Evolutionary conservation across 1,284 basidiomycete genomes (phyloP).

Genomic region (Entoloma clypeatum): DNA sequence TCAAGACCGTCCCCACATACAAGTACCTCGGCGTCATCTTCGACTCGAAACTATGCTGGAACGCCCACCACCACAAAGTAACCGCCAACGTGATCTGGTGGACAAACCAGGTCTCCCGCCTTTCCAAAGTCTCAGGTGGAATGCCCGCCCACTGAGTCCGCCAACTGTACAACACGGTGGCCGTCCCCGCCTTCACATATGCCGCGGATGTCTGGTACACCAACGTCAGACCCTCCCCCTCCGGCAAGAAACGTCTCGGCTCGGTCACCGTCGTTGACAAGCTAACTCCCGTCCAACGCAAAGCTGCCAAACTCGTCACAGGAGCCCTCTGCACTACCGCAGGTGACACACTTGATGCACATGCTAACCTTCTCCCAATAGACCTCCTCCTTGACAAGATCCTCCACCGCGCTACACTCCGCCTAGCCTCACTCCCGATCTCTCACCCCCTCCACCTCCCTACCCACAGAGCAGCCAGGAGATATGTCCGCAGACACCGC

Average conservation of each 20-base stretch:
- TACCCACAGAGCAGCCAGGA: constrained; percentile 11
- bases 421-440: constrained; percentile 3
- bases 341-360: background rate
- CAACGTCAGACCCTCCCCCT: constrained; percentile 12
- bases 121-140: background rate
- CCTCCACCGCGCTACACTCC: background rate
- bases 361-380: constrained; percentile 3
- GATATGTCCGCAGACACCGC: background rate
- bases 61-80: constrained; percentile 4
- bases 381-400: constrained; percentile 4
- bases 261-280: constrained; percentile 6
- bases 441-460: constrained; percentile 4
- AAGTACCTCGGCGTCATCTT: constrained; percentile 27
- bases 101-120: constrained; percentile 2
- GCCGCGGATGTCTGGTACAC: constrained; percentile 3
- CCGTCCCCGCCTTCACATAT: constrained; percentile 21
- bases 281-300: constrained; percentile 2
- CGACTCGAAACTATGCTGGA: constrained; percentile 27
- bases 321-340: constrained; percentile 10
- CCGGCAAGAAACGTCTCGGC: background rate
- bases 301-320: constrained; percentile 1
- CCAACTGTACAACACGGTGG: constrained; percentile 13
- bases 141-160: constrained; percentile 10
- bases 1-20: constrained; percentile 7
- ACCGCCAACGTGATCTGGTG: constrained; percentile 2